Evolutionary conservation across 2,329 filamentous ascomycete genomes (phyloP), one percentile per base, ranked within the genome.

Genomic region (Fusarium sp.): DNA sequence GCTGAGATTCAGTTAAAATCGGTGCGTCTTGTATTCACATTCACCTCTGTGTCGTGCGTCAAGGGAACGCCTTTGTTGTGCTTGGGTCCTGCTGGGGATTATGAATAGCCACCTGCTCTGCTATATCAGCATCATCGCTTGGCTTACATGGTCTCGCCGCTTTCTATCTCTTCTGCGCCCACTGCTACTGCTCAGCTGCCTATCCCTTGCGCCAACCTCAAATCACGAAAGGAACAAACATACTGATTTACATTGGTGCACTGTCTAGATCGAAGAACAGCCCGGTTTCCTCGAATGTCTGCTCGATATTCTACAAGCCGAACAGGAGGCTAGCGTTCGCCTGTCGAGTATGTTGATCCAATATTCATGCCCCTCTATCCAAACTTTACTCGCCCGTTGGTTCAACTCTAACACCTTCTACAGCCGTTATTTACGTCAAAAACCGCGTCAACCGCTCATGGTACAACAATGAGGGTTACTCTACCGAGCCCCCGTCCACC

Each of bases 341-440:
- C 87, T 98, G 61, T 95, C 95, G 67, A 93, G 95, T 98, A 92
- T 78, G 90, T 84, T 73, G 45, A 60, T 68, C 68, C 56, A 60
- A 59, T 18, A 24, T 34, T 24, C 20, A 12, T 52, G 18, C 25
- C 45, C 51, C 57, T 56, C 67, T 54, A 55, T 51, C 47, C 53
- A 52, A 37, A 51, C 46, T 71, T 74, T 44, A 68, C 67, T 70
- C 74, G 71, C 76, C 77, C 47, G 40, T 45, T 47, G 48, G 34
- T 56, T 44, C 52, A 63, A 48, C 37, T 41, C 66, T 60, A 49
- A 73, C 72, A 60, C 22, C 10, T 47, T 55, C 61, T 49, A 57
- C 81, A 98, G 95, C 94, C 77, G 94, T 95, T 78, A 93, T 99
- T 75, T 99, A 98, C 83, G 90, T 98, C 80, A 99, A 99, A 85